Evolutionary conservation across 2,329 filamentous ascomycete species (phyloP).

Genomic region (Aspergillus uvarum): DNA sequence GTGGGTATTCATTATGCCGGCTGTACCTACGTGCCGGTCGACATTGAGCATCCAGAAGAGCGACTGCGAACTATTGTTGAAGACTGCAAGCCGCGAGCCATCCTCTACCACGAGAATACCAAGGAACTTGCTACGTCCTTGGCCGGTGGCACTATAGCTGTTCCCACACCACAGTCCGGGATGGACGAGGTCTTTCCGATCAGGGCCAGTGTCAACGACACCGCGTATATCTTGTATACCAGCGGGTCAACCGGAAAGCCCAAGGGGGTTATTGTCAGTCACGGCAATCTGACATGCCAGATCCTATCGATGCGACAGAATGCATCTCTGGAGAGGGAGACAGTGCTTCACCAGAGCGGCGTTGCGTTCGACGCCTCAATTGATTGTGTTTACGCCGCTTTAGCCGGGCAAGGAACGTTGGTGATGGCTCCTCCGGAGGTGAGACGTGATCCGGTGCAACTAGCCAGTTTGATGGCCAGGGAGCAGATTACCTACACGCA

Average conservation of each 20-base stretch:
- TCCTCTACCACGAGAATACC: neutral
- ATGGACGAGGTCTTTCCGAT: neutral
- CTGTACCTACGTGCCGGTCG: neutral
- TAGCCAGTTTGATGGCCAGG: no score
- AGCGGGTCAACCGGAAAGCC: conserved; percentile 35
- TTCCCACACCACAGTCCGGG: no score
- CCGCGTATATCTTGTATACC: conserved; percentile 35
- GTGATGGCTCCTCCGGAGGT: no score
- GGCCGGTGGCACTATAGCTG: no score
- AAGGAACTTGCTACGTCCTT: neutral
- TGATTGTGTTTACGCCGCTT: no score
- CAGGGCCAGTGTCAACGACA: conserved; percentile 26
- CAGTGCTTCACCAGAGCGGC: no score
- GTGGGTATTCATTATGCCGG: neutral
- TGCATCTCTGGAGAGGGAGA: no score
- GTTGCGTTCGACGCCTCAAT: no score
- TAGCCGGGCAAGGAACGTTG: conserved; percentile 13
- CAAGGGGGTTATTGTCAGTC: conserved; percentile 43
- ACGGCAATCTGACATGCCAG: conserved; percentile 7
- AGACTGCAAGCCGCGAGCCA: neutral
- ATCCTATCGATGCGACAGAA: no score
- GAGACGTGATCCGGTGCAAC: no score
- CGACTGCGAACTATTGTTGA: neutral
- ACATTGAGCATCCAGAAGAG: neutral
- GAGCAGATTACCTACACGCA: no score